Evolutionary conservation across 2,329 filamentous ascomycete species (phyloP), one percentile per base, ranked within the genome.

Genomic region (Venturia oleaginea): DNA sequence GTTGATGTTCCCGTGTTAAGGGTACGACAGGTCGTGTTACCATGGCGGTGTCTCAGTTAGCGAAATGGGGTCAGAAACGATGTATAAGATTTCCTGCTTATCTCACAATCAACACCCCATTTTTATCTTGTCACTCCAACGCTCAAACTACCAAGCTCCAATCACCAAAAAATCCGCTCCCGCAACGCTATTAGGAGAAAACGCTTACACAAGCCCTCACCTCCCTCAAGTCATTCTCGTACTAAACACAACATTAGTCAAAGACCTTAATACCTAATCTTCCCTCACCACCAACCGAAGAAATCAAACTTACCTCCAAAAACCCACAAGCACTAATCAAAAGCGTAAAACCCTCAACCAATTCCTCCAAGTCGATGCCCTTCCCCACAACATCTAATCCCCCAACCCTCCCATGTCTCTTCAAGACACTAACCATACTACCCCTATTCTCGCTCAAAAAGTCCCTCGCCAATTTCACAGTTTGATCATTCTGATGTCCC

Each of bases 401-500:
- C 15, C 76, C 75, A 65, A 96, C 89, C 59, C 90, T 90, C 0
- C 90, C 90, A 69, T 90, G 90, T 68, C 92, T 83, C 79, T 99
- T 99, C 71, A 99, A 90, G 24, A 96, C 87, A 57, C 92, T 89
- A 68, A 94, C 86, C 70, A 97, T 90, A 65, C 92, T 86, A 74
- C 88, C 86, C 67, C 93, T 83, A 74, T 96, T 91, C 68, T 94
- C 89, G 6, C 84, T 83, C 66, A 99, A 79, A 76, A 99, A 99
- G 42, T 82, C 82, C 64, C 89, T 85, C 0, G 88, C 92, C 72
- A 92, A 90, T 48, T 87, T 83, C 48, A 92, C 76, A 1, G 84
- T 84, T 66, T 85, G 82, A 64, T 86, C 84, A 73, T 96, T 96
- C 71, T 95, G 89, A 22, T 88, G 81, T 0, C 93, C 93, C 59